Base-by-base conservation (phyloP, 352 stramenopile species). In the Paralagenidium karlingii region DNA sequence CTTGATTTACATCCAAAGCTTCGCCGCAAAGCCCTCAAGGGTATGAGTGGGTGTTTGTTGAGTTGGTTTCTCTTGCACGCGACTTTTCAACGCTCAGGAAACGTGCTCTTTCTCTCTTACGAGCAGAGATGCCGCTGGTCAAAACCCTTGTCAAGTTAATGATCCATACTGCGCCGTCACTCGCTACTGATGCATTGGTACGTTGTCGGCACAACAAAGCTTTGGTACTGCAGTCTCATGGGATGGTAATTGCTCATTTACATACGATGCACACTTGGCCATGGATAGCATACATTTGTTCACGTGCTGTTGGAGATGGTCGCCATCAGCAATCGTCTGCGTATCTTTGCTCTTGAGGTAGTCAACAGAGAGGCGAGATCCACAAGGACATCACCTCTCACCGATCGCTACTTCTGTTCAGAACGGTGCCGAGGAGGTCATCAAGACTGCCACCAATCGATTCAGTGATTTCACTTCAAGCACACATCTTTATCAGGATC, bases 381-480 rank as follows among this genome's bases (percentile, higher is more conserved):
- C 38, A 24, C 26, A 45, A 24, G 34, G 27, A 25, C 38, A 45
- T 36, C 18, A 45, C 26, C 29, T 45, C 19, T 15, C 20, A n/a
- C 5, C 19, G 25, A 37, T 24, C 27, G 26, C 19, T 38, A 3
- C 19, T 13, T 19, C 12, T 25, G 11, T 20, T 13, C 26, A 48
- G 40, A 4, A 38, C 24, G 45, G 39, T 18, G 39, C 49, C 11
- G 3, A 5, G 7, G n/a, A 9, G 16, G 39, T 41, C 8, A 42
- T 79, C 11, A 15, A 26, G 1, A 27, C 3, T 9, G 45, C 36
- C 0, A 58, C 75, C 12, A 30, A 13, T 2, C 32, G 47, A 29
- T 74, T 79, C 39, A 73, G 65, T 36, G 45, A 62, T 34, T 79
- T 68, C 50, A 79, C 65, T 0, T 63, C 60, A 2, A 49, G 60